Conservation (phyloP, 352 stramenopile species). For the Pythium volutum region DNA sequence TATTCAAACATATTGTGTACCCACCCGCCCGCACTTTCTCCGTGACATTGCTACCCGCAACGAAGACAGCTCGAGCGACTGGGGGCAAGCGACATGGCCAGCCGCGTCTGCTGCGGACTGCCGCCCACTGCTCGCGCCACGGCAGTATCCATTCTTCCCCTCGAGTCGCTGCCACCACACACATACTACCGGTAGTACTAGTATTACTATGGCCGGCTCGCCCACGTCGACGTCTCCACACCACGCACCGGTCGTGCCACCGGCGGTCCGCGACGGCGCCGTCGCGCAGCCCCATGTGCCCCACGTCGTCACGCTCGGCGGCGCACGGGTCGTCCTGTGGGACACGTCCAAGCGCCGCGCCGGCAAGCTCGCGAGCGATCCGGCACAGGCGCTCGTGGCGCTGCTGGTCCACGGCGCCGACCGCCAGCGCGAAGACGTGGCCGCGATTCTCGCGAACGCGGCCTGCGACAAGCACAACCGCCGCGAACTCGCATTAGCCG, state of each 20-base stretch:
- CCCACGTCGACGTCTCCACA: not conserved
- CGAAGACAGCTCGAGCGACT: too few species aligned
- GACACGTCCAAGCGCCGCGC: constrained; percentile 21
- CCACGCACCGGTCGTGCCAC: too few species aligned
- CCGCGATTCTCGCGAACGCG: constrained; percentile 20
- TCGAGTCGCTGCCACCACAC: not conserved
- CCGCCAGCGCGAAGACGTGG: constrained; percentile 22
- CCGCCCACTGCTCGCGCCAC: constrained; percentile 5
- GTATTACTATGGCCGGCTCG: not conserved
- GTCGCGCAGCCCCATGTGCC: constrained; percentile 21
- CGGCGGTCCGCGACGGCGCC: constrained; percentile 13
- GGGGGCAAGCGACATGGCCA: constrained; percentile 10
- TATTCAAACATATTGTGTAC: not conserved
- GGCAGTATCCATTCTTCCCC: constrained; percentile 17
- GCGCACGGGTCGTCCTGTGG: constrained; percentile 22
- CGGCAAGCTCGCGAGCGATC: constrained; percentile 10
- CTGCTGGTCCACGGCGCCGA: constrained; percentile 18
- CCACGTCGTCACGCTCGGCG: constrained; percentile 18
- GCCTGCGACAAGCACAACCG: constrained; percentile 20
- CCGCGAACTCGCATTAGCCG: constrained; percentile 13
- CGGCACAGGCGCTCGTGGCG: constrained; percentile 15
- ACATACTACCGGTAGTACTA: too few species aligned
- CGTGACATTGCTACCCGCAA: not conserved
- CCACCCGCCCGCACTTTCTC: not conserved
- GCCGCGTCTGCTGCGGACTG: not conserved